Evolutionary conservation across 805 yeast species (phyloP).

Genomic region (Martiniozyma abietophila): DNA sequence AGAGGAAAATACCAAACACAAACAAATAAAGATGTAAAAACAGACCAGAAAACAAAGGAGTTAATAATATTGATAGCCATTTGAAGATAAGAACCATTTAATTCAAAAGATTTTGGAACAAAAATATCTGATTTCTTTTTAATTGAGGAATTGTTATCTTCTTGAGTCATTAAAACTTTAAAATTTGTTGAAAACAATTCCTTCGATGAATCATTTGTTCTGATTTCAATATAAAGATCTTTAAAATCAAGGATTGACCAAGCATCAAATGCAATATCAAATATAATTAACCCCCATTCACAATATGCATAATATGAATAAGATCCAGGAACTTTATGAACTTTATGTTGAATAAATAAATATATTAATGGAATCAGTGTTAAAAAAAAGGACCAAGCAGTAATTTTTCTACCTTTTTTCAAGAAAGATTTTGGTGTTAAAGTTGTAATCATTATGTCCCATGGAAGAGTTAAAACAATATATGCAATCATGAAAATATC

Average conservation of each 20-base stretch:
- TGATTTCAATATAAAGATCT: slow-evolving; percentile 42
- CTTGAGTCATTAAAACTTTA: slow-evolving; percentile 7
- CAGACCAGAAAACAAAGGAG: slow-evolving; percentile 79
- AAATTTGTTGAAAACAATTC: slow-evolving; percentile 22
- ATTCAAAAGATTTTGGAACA: slow-evolving; percentile 15
- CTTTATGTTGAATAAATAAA: slow-evolving; percentile 88
- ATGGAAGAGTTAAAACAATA: slow-evolving; percentile 82
- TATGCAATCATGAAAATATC: slow-evolving; percentile 93
- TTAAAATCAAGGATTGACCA: slow-evolving; percentile 66
- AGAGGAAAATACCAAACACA: slow-evolving; percentile 96
- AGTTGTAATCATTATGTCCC: slow-evolving; percentile 60
- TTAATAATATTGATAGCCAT: slow-evolving; percentile 44
- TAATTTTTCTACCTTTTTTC: slow-evolving; percentile 42
- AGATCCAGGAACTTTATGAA: slow-evolving; percentile 83
- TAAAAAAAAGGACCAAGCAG: slow-evolving; percentile 58
- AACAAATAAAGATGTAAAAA: slow-evolving; percentile 67
- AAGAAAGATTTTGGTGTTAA: slow-evolving; percentile 37
- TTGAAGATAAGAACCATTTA: slow-evolving; percentile 25
- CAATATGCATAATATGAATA: slow-evolving; percentile 90
- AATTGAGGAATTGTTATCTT: background rate
- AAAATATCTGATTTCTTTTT: slow-evolving; percentile 8
- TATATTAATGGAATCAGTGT: slow-evolving; percentile 74
- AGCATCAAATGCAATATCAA: slow-evolving; percentile 81
- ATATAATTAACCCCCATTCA: slow-evolving; percentile 83
- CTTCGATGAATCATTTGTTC: slow-evolving; percentile 17